Conservation (phyloP, 192 early-diverging fungal species). For the Coemansia sp. region DNA sequence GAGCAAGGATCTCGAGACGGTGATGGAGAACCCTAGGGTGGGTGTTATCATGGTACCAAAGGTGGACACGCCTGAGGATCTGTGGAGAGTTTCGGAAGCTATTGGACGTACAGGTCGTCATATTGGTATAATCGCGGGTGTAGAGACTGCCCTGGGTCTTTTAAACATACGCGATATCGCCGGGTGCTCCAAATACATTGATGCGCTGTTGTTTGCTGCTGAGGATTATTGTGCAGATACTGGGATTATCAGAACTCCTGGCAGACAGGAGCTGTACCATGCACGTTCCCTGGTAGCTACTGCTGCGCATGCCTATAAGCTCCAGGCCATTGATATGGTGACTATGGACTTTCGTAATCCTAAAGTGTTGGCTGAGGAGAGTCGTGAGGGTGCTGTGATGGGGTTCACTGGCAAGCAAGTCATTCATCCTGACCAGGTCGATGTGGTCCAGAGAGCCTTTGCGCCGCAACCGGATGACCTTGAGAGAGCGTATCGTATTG, state of each 20-base stretch:
- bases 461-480: constrained; percentile 66
- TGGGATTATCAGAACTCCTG: constrained; percentile 70
- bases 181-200: constrained; percentile 65
- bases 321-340: constrained; percentile 94
- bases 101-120: constrained; percentile 66
- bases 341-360: constrained; percentile 82
- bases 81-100: constrained; percentile 69
- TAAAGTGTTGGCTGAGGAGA: constrained; percentile 71
- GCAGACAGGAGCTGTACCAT: constrained; percentile 71
- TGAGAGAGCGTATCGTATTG: constrained; percentile 64
- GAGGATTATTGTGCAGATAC: constrained; percentile 95
- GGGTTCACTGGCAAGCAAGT: constrained; percentile 97
- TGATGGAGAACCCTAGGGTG: constrained; percentile 62
- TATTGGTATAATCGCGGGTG: constrained; percentile 79
- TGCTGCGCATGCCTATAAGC: constrained; percentile 74
- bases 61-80: constrained; percentile 71
- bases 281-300: constrained; percentile 77
- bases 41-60: constrained; percentile 86
- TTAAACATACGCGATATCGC: constrained; percentile 87
- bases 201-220: constrained; percentile 86
- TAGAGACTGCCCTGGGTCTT: constrained; percentile 84
- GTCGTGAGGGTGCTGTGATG: constrained; percentile 80
- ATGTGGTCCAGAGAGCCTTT: constrained; percentile 75
- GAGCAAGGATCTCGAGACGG: constrained; percentile 72
- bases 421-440: constrained; percentile 87